Base-by-base conservation (phyloP, 371 early-diverging fungal species). In the Actinomortierella ambigua region DNA sequence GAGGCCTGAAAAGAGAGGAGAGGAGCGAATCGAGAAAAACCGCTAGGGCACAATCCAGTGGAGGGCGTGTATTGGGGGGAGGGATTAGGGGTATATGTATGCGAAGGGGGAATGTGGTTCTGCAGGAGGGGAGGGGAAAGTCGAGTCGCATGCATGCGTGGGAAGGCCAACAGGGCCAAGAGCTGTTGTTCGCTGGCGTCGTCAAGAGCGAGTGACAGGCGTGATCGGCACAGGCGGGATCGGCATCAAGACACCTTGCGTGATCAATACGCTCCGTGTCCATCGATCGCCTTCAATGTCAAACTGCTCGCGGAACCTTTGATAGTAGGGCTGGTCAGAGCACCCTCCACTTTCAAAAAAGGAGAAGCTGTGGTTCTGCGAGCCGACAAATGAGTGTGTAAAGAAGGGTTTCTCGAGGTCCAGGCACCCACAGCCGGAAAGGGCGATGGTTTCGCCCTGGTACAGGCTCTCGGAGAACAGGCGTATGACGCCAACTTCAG, bases 331-430 rank as follows among this genome's bases (percentile, higher is more conserved):
- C 5, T 49, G 18, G 3, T 52, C 57, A 18, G 41, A 18, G 44
- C 63, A 68, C 5, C 44, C 15, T 2, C 13, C 27, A 11, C 22
- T 22, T 5, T 51, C 40, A 17, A 51, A 63, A 27, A 68, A 53
- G 15, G 50, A 44, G 46, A 68, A 59, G n/a, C 59, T 58, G 18
- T 68, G 63, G 44, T 68, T 59, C 39, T 24, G 47, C 15, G 63
- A 62, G 17, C 60, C 69, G 52, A 63, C 63, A 68, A 63, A 68
- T 7, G 69, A 68, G 29, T 59, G 54, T 24, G 61, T 34, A 22
- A 42, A 26, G n/a, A 52, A 48, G 28, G 55, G 64, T 49, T 34
- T 57, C 46, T 59, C 27, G 13, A 63, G 51, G 2, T 29, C 5
- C 29, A 69, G 28, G 23, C 64, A 69, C 24, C 61, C 64, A 39